These are phyloP conservation scores for Lomentospora prolificans DNA, from an alignment of 2,329 filamentous ascomycete species.

Conservation along the genomic window DNA sequence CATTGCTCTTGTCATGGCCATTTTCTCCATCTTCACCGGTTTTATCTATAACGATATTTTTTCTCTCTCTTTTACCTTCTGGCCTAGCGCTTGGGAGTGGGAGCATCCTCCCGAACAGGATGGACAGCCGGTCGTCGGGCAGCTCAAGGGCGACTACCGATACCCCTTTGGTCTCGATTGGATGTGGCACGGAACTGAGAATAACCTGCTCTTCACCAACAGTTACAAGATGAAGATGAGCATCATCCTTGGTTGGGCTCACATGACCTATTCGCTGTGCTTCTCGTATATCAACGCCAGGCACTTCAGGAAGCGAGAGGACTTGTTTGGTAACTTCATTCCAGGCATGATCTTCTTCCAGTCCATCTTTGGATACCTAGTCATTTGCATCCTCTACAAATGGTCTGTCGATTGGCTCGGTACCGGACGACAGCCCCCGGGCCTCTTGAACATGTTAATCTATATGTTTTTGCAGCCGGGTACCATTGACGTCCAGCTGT, in stretches of 20 bases:
- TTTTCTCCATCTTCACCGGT: slow-evolving; percentile 95
- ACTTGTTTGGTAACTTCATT: slow-evolving; percentile 95
- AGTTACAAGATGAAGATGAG: slow-evolving; percentile 99
- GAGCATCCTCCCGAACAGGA: slow-evolving; percentile 47
- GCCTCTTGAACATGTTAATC: slow-evolving; percentile 95
- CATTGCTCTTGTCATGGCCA: slow-evolving; percentile 95
- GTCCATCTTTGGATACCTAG: slow-evolving; percentile 93
- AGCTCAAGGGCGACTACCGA: slow-evolving; percentile 64
- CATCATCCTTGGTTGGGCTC: slow-evolving; percentile 91
- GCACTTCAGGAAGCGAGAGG: slow-evolving; percentile 89
- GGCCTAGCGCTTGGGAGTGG: slow-evolving; percentile 84
- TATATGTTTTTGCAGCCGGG: slow-evolving; percentile 97
- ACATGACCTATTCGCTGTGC: slow-evolving; percentile 98
- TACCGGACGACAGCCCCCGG: slow-evolving; percentile 60
- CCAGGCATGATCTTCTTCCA: slow-evolving; percentile 99
- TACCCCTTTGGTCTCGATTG: slow-evolving; percentile 95
- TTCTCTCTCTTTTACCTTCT: slow-evolving; percentile 83
- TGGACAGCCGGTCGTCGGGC: slow-evolving; percentile 54
- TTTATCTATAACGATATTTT: slow-evolving; percentile 97
- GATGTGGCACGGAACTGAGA: slow-evolving; percentile 94
- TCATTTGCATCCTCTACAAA: slow-evolving; percentile 92
- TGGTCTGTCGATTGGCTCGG: slow-evolving; percentile 81
- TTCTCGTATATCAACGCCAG: slow-evolving; percentile 87
- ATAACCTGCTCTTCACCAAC: slow-evolving; percentile 92
- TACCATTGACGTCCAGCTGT: slow-evolving; percentile 61